Percentiles rank a stretch among this genome's conserved stretches.
Evolutionary conservation across 495 filamentous ascomycete species (phyloP).

Genomic region (Letharia lupina): DNA sequence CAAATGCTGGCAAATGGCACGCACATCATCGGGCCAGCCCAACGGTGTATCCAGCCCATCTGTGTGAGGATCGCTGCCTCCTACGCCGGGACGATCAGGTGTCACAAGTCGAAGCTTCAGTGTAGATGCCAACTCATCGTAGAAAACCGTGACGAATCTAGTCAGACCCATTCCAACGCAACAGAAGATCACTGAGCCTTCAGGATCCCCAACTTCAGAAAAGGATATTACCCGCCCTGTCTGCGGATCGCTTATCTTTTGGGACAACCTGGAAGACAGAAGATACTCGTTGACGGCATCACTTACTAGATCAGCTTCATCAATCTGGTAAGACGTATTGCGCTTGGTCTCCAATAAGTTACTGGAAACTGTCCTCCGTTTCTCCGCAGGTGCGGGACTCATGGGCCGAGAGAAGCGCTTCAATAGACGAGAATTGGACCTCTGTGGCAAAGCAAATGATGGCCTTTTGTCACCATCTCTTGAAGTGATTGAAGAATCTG

Average conservation of each 20-base stretch:
- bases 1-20: slow-evolving; percentile 84
- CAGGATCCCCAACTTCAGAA: slow-evolving; percentile 90
- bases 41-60: slow-evolving; percentile 78
- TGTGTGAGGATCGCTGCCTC: slow-evolving; percentile 76
- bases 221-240: slow-evolving; percentile 87
- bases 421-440: slow-evolving; percentile 31
- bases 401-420: slow-evolving; percentile 34
- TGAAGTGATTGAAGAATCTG: slow-evolving; percentile 33
- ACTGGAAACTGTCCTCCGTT: slow-evolving; percentile 36
- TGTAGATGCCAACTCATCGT: slow-evolving; percentile 87
- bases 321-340: slow-evolving; percentile 46
- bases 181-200: slow-evolving; percentile 87
- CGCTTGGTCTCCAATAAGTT: slow-evolving; percentile 17
- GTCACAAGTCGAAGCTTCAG: slow-evolving; percentile 88
- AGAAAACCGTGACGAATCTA: slow-evolving; percentile 92
- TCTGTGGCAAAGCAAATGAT: slow-evolving; percentile 29
- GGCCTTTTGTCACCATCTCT: slow-evolving; percentile 7
- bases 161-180: slow-evolving; percentile 98
- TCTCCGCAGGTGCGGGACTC: slow-evolving; percentile 30
- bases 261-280: slow-evolving; percentile 71
- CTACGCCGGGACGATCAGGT: slow-evolving; percentile 87
- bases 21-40: slow-evolving; percentile 95
- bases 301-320: slow-evolving; percentile 79
- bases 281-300: slow-evolving; percentile 81
- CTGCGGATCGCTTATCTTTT: slow-evolving; percentile 75